phyloP scores from a whole-genome alignment of 2,329 filamentous ascomycete genomes.

The Calonectria multiphialidica region DNA sequence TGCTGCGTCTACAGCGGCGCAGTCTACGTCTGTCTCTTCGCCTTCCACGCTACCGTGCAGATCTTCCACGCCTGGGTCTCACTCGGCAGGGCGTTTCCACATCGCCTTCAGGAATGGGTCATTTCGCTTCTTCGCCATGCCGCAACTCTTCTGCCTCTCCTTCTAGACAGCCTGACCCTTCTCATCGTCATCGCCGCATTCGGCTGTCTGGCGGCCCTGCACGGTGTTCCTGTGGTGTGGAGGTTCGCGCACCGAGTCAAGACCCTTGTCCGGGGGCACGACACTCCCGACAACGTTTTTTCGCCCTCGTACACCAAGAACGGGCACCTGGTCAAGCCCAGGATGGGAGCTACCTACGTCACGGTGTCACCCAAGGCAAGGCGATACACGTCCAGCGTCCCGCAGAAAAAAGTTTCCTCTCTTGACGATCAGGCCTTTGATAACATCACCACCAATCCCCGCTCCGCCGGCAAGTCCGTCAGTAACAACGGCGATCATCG shows the following conservation, averaged over 20 bases:
- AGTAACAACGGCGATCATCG: not conserved
- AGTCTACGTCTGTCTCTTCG: not conserved
- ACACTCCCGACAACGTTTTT: not conserved
- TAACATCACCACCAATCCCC: not conserved
- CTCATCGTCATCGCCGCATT: slow-evolving; percentile 1
- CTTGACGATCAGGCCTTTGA: not conserved
- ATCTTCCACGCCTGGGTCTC: not conserved
- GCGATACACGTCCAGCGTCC: not conserved
- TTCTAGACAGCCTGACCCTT: not conserved
- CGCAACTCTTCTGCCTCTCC: not conserved
- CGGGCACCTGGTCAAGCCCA: slow-evolving; percentile 1
- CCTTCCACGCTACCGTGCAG: not conserved
- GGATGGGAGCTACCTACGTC: not conserved
- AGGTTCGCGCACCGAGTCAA: not conserved
- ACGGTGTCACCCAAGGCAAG: not conserved
- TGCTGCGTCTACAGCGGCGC: not conserved
- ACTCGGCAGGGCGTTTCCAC: not conserved
- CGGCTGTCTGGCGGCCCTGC: not conserved
- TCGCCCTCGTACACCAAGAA: not conserved
- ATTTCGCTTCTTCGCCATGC: not conserved
- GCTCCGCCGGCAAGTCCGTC: not conserved
- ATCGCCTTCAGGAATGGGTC: not conserved
- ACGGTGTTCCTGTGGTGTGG: not conserved
- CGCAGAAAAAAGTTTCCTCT: not conserved
- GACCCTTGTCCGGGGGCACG: not conserved